phyloP scores from a whole-genome alignment of 495 filamentous ascomycete genomes.

The Durotheca rogersii region DNA sequence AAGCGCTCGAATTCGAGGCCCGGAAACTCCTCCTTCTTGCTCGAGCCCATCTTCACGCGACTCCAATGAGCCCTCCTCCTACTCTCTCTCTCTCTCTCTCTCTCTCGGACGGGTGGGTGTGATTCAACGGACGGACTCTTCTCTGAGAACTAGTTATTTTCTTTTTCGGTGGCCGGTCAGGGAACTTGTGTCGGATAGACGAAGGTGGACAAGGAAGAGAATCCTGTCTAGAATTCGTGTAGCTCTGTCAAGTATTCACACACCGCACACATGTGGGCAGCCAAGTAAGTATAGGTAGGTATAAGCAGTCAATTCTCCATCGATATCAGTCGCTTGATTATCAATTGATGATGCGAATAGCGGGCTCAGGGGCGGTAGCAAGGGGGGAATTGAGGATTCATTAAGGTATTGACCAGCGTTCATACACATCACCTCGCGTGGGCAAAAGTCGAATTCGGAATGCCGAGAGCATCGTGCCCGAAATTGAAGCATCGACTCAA shows the following conservation, averaged over 20 bases:
- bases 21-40: constrained; percentile 22
- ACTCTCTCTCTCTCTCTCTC: too few species aligned
- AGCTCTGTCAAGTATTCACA: background rate
- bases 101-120: too few species aligned
- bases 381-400: background rate
- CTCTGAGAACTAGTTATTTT: background rate
- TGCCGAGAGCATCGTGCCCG: constrained; percentile 2
- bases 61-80: background rate
- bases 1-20: constrained; percentile 29
- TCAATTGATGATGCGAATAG: background rate
- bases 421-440: background rate
- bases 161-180: background rate
- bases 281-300: background rate
- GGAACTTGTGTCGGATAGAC: background rate
- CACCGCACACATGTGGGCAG: background rate
- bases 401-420: background rate
- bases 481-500: constrained; percentile 11
- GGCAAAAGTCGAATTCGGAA: background rate
- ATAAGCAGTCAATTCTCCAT: too few species aligned
- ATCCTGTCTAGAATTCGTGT: background rate
- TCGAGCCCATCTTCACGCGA: constrained; percentile 16
- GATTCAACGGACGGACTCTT: background rate
- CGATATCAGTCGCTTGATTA: background rate
- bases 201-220: background rate
- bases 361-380: background rate